Percentiles rank a stretch among this genome's conserved stretches.
phyloP scores from a whole-genome alignment of 2,329 filamentous ascomycete genomes.

The Diaporthe helianthi region DNA sequence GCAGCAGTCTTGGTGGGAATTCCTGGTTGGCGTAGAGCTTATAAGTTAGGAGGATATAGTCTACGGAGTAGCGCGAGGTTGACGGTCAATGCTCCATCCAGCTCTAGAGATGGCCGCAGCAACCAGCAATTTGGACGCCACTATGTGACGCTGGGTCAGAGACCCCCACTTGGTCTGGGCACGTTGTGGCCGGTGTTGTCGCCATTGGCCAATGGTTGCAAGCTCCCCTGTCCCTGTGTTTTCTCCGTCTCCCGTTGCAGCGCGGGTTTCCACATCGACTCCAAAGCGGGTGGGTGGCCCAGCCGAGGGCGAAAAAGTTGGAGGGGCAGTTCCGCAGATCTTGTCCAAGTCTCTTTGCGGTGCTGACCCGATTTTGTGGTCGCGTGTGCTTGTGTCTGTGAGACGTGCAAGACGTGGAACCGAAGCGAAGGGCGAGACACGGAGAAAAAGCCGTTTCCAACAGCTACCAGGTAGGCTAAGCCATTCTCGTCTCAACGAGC shows the following conservation, averaged over 20 bases:
- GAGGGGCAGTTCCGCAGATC: constrained; percentile 25
- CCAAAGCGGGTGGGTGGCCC: constrained; percentile 11
- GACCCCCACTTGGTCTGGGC: constrained; percentile 26
- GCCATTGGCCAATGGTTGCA: constrained; percentile 27
- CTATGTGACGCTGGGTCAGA: constrained; percentile 26
- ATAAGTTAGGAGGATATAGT: background rate
- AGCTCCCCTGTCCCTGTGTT: constrained; percentile 6
- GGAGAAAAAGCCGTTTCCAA: background rate
- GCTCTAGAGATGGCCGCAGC: background rate
- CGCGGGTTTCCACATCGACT: constrained; percentile 12
- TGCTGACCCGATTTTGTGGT: background rate
- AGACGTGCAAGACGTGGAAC: constrained; percentile 7
- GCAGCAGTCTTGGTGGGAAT: background rate
- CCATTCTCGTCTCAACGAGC: background rate
- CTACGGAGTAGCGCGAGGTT: too few species aligned
- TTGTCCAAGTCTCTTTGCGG: background rate
- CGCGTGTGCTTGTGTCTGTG: background rate
- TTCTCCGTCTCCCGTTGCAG: background rate
- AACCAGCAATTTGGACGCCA: constrained; percentile 1
- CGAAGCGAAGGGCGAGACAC: background rate
- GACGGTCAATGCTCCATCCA: background rate
- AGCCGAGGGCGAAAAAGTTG: constrained; percentile 12
- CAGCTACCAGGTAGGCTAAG: constrained; percentile 1
- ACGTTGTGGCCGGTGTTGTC: constrained; percentile 16
- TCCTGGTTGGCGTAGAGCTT: constrained; percentile 5